These are phyloP conservation scores for Neurospora sp. DNA, from an alignment of 495 filamentous ascomycete genomes.

Conservation along the genomic window DNA sequence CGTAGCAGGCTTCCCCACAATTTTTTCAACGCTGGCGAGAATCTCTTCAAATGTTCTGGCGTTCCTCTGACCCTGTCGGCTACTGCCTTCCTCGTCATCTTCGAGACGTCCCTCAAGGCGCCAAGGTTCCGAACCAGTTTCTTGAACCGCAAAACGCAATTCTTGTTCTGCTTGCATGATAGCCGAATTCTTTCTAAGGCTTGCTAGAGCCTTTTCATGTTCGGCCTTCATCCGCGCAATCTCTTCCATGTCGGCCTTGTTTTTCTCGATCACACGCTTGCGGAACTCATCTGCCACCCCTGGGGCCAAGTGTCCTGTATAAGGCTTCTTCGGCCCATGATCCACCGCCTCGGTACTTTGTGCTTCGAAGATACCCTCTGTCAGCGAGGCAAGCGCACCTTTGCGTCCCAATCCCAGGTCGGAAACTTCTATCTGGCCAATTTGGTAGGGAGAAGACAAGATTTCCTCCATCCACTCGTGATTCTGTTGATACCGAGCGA, in stretches of 20 bases:
- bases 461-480: slow-evolving; percentile 99
- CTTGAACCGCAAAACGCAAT: slow-evolving; percentile 45
- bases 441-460: slow-evolving; percentile 75
- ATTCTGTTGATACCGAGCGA: slow-evolving; percentile 79
- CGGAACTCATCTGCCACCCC: slow-evolving; percentile 68
- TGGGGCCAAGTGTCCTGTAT: slow-evolving; percentile 52
- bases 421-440: slow-evolving; percentile 71
- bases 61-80: slow-evolving; percentile 32
- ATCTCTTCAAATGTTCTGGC: slow-evolving; percentile 52
- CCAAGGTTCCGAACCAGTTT: slow-evolving; percentile 50
- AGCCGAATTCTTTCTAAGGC: slow-evolving; percentile 55
- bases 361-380: slow-evolving; percentile 59
- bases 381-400: slow-evolving; percentile 73
- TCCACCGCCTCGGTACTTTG: slow-evolving; percentile 50
- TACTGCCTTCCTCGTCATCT: slow-evolving; percentile 40
- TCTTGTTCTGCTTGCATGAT: slow-evolving; percentile 56
- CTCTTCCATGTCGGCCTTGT: slow-evolving; percentile 59
- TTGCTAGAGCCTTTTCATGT: slow-evolving; percentile 64
- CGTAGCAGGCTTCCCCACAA: slow-evolving; percentile 45
- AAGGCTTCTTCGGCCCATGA: slow-evolving; percentile 34
- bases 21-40: slow-evolving; percentile 45
- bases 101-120: slow-evolving; percentile 52
- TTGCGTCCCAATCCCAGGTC: slow-evolving; percentile 81
- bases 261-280: slow-evolving; percentile 55
- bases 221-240: slow-evolving; percentile 72